Percentiles rank a stretch among this genome's conserved stretches.
These are phyloP conservation scores for Tolypocladium inflatum DNA, from an alignment of 2,329 filamentous ascomycete genomes.

Conservation along the genomic window DNA sequence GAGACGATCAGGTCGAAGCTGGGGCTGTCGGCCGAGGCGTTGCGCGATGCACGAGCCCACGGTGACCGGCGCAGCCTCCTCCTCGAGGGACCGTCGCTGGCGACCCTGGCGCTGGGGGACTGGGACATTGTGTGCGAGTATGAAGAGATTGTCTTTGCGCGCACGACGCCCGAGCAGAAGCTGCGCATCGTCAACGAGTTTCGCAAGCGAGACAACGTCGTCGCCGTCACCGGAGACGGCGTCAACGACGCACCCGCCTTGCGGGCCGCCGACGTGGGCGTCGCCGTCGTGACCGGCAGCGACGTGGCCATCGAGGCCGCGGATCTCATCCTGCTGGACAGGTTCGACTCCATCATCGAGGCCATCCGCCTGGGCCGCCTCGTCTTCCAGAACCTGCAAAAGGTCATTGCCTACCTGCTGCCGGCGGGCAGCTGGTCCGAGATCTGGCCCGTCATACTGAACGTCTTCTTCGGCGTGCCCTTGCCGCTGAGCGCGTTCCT, in stretches of 20 bases:
- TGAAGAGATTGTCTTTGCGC: slow-evolving; percentile 56
- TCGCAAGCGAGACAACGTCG: slow-evolving; percentile 47
- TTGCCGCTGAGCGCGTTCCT: slow-evolving; percentile 41
- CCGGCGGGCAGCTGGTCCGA: slow-evolving; percentile 46
- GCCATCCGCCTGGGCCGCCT: slow-evolving; percentile 41
- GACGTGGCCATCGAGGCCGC: slow-evolving; percentile 57
- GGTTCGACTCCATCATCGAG: slow-evolving; percentile 61
- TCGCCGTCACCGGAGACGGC: slow-evolving; percentile 66
- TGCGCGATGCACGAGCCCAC: slow-evolving; percentile 9
- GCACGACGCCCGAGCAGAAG: slow-evolving; percentile 61
- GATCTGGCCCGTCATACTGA: slow-evolving; percentile 47
- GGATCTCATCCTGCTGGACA: slow-evolving; percentile 59
- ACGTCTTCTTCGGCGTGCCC: slow-evolving; percentile 46
- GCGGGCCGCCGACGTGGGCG: slow-evolving; percentile 58
- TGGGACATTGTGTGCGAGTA: slow-evolving; percentile 39
- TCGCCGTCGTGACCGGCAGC: slow-evolving; percentile 54
- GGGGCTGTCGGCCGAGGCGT: slow-evolving; percentile 4
- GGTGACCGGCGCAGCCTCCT: slow-evolving; percentile 17
- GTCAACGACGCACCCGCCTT: slow-evolving; percentile 60
- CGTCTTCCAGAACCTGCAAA: slow-evolving; percentile 31
- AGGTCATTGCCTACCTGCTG: slow-evolving; percentile 33
- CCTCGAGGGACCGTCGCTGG: slow-evolving; percentile 48
- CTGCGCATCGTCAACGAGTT: slow-evolving; percentile 63
- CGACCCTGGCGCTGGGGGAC: slow-evolving; percentile 38
- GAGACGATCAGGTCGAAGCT: slow-evolving; percentile 11